Percentiles rank a stretch among this genome's conserved stretches.
phyloP scores from a whole-genome alignment of 345 rosid species.

The Garcia nutans region DNA sequence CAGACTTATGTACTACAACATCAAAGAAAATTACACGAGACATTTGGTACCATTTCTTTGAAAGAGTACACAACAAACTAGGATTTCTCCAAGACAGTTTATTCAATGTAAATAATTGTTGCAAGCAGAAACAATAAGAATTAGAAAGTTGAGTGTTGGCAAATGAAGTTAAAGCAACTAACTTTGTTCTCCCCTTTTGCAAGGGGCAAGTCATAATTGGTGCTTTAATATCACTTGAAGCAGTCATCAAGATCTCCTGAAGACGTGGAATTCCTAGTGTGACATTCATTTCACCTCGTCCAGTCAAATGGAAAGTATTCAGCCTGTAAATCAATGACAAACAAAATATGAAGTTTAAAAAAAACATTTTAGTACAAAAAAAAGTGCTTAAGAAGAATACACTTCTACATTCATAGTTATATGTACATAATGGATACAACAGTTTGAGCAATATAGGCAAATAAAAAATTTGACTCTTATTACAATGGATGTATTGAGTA shows the following conservation, averaged over 20 bases:
- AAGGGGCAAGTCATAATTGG: constrained; percentile 97
- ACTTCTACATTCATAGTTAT: not conserved
- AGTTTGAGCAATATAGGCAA: too few species aligned
- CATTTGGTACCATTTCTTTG: not conserved
- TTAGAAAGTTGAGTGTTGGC: not conserved
- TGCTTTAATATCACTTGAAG: constrained; percentile 73
- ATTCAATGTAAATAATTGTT: not conserved
- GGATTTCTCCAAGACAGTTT: not conserved
- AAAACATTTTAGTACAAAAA: not conserved
- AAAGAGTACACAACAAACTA: not conserved
- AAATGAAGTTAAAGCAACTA: constrained; percentile 25
- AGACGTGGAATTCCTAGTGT: constrained; percentile 96
- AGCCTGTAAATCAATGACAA: constrained; percentile 46
- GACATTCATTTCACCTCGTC: constrained; percentile 99
- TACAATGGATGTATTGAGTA: not conserved
- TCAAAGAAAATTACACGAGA: not conserved
- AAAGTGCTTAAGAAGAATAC: not conserved
- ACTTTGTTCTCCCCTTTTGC: constrained; percentile 60
- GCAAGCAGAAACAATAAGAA: not conserved
- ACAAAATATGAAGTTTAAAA: not conserved
- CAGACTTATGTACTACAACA: not conserved
- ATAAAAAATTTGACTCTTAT: not conserved
- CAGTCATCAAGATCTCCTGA: constrained; percentile 94
- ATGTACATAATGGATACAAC: not conserved
- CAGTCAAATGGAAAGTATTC: constrained; percentile 99